Percentiles rank a stretch among this genome's conserved stretches.
phyloP scores from a whole-genome alignment of 768 basidiomycete genomes.

The Phallus indusiatus region DNA sequence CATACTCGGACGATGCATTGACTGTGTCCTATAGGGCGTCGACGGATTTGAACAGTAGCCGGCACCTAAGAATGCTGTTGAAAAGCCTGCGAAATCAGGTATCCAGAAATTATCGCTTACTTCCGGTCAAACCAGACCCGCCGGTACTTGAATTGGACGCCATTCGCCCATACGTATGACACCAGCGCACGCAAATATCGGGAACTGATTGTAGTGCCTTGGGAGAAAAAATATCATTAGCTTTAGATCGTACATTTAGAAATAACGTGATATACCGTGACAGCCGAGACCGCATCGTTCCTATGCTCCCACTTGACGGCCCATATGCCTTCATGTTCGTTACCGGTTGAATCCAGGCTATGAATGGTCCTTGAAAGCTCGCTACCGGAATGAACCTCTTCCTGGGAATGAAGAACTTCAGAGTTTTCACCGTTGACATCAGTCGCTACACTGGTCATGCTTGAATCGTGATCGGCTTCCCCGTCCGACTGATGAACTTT shows the following conservation, averaged over 20 bases:
- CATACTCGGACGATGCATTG: background rate
- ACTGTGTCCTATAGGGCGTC: background rate
- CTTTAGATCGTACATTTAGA: background rate
- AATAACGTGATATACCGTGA: constrained; percentile 39
- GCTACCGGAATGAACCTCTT: constrained; percentile 35
- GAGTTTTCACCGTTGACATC: background rate
- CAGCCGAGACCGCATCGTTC: constrained; percentile 63
- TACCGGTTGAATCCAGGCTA: constrained; percentile 13
- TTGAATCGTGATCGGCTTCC: background rate
- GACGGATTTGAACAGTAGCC: background rate
- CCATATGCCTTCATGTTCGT: constrained; percentile 59
- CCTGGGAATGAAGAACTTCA: constrained; percentile 41
- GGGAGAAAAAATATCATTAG: background rate
- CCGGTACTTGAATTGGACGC: background rate
- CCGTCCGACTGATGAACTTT: constrained; percentile 3
- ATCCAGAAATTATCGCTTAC: background rate
- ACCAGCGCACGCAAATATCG: constrained; percentile 71
- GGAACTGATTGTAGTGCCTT: constrained; percentile 64
- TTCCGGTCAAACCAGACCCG: background rate
- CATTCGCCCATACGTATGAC: constrained; percentile 31
- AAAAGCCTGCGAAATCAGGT: background rate
- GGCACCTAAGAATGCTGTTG: background rate
- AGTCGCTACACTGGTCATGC: constrained; percentile 4
- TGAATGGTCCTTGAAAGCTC: too few relatives aligned
- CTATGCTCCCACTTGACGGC: constrained; percentile 74